Evolutionary conservation across 225 moss, liverwort and hornwort species (phyloP).

Genomic region (Bryum argenteum): DNA sequence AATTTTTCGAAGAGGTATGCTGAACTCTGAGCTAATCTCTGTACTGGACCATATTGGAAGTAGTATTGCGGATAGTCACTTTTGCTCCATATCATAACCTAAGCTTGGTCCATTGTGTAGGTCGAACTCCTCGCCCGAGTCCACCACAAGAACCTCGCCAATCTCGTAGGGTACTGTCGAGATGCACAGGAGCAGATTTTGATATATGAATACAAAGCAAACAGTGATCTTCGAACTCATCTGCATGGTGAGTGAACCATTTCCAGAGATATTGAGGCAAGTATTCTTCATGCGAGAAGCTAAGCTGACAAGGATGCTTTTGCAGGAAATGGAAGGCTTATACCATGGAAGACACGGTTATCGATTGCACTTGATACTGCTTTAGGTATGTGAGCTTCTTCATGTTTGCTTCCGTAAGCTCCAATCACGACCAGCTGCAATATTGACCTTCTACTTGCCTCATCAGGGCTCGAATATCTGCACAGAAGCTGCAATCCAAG

Average conservation of each 20-base stretch:
- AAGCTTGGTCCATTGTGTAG: slow-evolving; percentile 15
- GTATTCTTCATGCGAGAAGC: not conserved
- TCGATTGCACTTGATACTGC: slow-evolving; percentile 48
- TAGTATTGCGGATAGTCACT: not conserved
- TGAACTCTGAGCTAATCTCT: not conserved
- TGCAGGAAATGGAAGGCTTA: slow-evolving; percentile 32
- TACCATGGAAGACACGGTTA: slow-evolving; percentile 43
- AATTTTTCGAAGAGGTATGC: slow-evolving; percentile 42
- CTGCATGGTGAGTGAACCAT: slow-evolving; percentile 38
- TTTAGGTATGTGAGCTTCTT: slow-evolving; percentile 33
- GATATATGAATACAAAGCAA: slow-evolving; percentile 41
- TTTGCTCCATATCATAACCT: not conserved
- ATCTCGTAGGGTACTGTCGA: slow-evolving; percentile 43
- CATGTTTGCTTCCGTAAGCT: not conserved
- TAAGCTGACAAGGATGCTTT: not conserved
- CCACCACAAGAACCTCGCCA: slow-evolving; percentile 39
- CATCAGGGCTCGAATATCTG: slow-evolving; percentile 47
- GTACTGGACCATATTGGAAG: no score
- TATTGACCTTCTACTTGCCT: slow-evolving; percentile 4
- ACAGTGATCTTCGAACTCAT: slow-evolving; percentile 38
- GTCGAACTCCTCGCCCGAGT: slow-evolving; percentile 42
- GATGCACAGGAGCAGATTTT: slow-evolving; percentile 48
- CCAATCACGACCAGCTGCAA: not conserved
- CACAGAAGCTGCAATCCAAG: slow-evolving; percentile 47
- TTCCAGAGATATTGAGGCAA: not conserved